Evolutionary conservation across 176 grass and related monocot species (phyloP), one percentile per base, ranked within the genome.

Genomic region (Neostapfia colusana): DNA sequence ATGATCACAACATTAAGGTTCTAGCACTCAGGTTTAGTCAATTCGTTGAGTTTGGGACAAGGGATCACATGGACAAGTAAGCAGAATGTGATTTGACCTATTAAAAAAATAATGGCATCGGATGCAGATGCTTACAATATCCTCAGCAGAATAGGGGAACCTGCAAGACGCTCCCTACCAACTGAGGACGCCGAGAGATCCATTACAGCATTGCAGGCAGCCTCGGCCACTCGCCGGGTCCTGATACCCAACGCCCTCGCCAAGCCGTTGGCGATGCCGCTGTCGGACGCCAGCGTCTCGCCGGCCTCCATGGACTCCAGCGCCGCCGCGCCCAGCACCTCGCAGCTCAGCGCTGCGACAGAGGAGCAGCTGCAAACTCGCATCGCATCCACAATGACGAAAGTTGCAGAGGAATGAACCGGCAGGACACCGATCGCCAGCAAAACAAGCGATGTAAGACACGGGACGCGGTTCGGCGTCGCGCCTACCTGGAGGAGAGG

Each of bases 61-160:
- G 0, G 4, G 48, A 59, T 59, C 11, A 50, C 31, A 78, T 17
- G 2, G 14, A 42, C 27, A 58, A 57, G 4, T 24, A 25, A 68
- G 27, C 10, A 61, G 49, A 60, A 48, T 0, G 34, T 67, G 40
- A 0, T 62, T 77, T 66, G 6, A 56, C 17, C 25, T n/a, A 9
- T 14, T 65, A 18, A 85, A 44, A 72, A 8, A 14, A 12, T 14
- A 64, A 9, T 28, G 12, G 1, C 26, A 35, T 38, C 12, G 3
- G 14, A 34, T 60, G 23, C n/a, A 78, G 50, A 63, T 44, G 72
- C 87, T 93, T 66, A 93, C 90, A 93, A 93, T 87, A 89, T 72
- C 21, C 69, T 85, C 2, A 57, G 73, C 10, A 89, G 74, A 69
- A 84, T 42, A 23, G 60, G 72, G 1, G 90, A 81, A 10, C 42